Conservation (phyloP, 495 filamentous ascomycete species). For the Stereocaulon alpinum region DNA sequence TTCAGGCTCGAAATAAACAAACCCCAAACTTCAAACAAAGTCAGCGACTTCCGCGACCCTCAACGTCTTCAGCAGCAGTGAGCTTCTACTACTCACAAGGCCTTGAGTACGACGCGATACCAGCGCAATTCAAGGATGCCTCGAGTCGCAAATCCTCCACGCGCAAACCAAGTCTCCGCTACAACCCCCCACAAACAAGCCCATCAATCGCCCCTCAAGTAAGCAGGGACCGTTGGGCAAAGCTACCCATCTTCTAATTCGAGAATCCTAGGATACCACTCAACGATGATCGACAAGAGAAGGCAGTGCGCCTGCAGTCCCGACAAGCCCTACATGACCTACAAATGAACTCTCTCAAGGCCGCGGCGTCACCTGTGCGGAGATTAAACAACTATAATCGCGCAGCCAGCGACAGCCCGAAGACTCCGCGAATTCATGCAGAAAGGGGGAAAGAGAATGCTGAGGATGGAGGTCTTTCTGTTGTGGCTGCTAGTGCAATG, state of each 20-base stretch:
- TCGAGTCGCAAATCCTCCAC: slow-evolving; percentile 54
- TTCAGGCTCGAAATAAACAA: neutral
- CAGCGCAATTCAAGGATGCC: slow-evolving; percentile 45
- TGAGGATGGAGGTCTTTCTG: slow-evolving; percentile 48
- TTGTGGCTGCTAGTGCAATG: slow-evolving; percentile 57
- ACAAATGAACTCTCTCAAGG: slow-evolving; percentile 84
- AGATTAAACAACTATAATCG: slow-evolving; percentile 55
- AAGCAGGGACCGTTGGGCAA: slow-evolving; percentile 29
- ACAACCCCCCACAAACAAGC: slow-evolving; percentile 48
- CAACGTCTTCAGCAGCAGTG: neutral
- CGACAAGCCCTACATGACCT: slow-evolving; percentile 80
- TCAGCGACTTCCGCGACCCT: neutral
- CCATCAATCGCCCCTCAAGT: slow-evolving; percentile 59
- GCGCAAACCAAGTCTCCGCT: slow-evolving; percentile 38
- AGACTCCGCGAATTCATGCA: slow-evolving; percentile 46
- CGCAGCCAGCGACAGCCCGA: slow-evolving; percentile 53
- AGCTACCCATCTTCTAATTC: slow-evolving; percentile 12
- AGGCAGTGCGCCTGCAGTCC: slow-evolving; percentile 76
- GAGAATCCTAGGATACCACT: slow-evolving; percentile 58
- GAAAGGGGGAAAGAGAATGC: slow-evolving; percentile 46
- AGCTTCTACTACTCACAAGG: neutral
- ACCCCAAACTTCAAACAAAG: neutral
- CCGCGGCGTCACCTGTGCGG: slow-evolving; percentile 79
- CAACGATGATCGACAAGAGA: slow-evolving; percentile 91
- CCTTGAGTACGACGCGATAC: neutral